phyloP scores from a whole-genome alignment of 2,329 filamentous ascomycete genomes.

The Ceratocystiopsis brevicomis region DNA sequence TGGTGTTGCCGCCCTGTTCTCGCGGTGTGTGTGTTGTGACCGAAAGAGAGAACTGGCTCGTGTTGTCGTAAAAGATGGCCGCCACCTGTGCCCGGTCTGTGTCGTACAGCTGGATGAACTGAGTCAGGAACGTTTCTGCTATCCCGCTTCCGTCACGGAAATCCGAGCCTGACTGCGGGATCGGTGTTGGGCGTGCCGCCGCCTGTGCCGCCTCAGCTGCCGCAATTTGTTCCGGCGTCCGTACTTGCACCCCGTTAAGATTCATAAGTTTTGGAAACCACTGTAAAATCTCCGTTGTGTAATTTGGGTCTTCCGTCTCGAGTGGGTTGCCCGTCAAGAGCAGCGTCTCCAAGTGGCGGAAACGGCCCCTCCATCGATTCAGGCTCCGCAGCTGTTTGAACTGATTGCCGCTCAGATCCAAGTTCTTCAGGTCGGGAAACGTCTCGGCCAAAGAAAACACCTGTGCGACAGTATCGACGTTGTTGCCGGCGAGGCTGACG shows the following conservation, averaged over 20 bases:
- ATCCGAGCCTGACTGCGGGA: slow-evolving; percentile 44
- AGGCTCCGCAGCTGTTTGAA: slow-evolving; percentile 50
- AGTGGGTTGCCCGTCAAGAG: slow-evolving; percentile 64
- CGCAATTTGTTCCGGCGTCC: slow-evolving; percentile 51
- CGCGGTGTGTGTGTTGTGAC: slow-evolving; percentile 43
- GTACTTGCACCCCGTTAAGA: slow-evolving; percentile 56
- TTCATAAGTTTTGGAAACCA: slow-evolving; percentile 71
- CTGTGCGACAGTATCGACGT: slow-evolving; percentile 49
- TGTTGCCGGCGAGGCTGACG: slow-evolving; percentile 66
- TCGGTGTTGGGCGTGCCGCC: slow-evolving; percentile 24
- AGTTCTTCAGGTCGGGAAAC: slow-evolving; percentile 69
- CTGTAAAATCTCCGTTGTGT: slow-evolving; percentile 48
- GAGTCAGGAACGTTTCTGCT: slow-evolving; percentile 54
- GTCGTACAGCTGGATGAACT: slow-evolving; percentile 61
- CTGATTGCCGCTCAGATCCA: slow-evolving; percentile 74
- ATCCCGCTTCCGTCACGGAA: slow-evolving; percentile 59
- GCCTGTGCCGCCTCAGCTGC: slow-evolving; percentile 31
- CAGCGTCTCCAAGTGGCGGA: slow-evolving; percentile 62
- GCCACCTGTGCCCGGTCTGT: slow-evolving; percentile 44
- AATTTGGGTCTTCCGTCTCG: slow-evolving; percentile 37
- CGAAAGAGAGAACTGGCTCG: slow-evolving; percentile 57
- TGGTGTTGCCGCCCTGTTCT: slow-evolving; percentile 17
- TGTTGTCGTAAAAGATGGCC: slow-evolving; percentile 52
- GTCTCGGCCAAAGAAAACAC: slow-evolving; percentile 60
- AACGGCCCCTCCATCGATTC: slow-evolving; percentile 59